Evolutionary conservation across 345 rosid genomes (phyloP), one percentile per base, ranked within the genome.

Genomic region (Corchorus olitorius): DNA sequence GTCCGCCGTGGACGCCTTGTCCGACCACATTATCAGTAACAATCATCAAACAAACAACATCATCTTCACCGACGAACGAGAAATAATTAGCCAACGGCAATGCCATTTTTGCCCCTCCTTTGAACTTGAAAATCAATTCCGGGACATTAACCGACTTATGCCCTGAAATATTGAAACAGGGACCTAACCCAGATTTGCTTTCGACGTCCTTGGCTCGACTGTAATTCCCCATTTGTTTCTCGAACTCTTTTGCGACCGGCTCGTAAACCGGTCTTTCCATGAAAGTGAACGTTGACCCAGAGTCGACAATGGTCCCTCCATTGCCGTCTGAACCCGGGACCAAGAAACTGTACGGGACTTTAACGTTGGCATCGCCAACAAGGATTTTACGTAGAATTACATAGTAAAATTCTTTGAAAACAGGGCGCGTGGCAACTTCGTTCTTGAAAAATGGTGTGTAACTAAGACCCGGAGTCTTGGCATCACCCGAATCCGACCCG

Each of bases 261-360:
- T 88, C 89, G 75, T 78, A 89, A 27, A 88, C 79, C 5, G 89
- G 87, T 55, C 82, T 77, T 39, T 92, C 94, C 97, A 95, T 87
- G 91, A 86, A 89, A 9, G 98, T 93, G 78, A 95, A 88, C 1
- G 99, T 95, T 4, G 98, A 77, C 52, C 99, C 99, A 16, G 99
- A 95, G 81, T 95, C 99, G 45, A 92, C 91, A 16, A 93, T 89
- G 27, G 97, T 68, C 61, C 99, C 99, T 33, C 97, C 97, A 70
- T 81, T 88, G 0, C 98, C 99, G 33, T 90, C 89, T 0, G 84
- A 8, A 50, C 91, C 88, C 4, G 96, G 91, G 9, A 70, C 84
- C 76, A 89, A 72, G 53, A 66, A 88, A 48, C 63, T 86, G 85
- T 88, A 86, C 10, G 99, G 98, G 7, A 92, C 20, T 82, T 87